phyloP scores from a whole-genome alignment of 2,329 filamentous ascomycete species.

The Neoascochyta sp. region DNA sequence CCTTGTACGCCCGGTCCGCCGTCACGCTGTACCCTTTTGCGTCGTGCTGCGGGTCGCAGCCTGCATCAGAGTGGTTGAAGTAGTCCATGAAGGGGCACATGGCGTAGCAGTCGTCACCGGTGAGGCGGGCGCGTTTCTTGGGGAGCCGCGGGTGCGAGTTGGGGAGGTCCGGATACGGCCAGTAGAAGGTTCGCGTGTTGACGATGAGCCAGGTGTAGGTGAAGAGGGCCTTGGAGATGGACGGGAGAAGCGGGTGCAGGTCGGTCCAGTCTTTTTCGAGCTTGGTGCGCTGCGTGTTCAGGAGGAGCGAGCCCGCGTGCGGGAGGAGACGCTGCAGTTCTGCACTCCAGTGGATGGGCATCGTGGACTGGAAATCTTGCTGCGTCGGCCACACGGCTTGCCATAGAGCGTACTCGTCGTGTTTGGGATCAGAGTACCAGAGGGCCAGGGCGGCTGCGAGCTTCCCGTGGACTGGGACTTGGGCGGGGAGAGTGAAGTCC shows the following conservation, averaged over 20 bases:
- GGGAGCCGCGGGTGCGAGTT: slow-evolving; percentile 40
- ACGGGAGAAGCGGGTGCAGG: slow-evolving; percentile 44
- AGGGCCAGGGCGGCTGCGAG: slow-evolving; percentile 66
- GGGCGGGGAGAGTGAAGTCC: slow-evolving; percentile 48
- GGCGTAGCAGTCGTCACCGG: slow-evolving; percentile 59
- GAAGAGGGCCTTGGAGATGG: slow-evolving; percentile 44
- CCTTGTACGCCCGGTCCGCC: slow-evolving; percentile 49
- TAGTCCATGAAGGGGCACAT: slow-evolving; percentile 71
- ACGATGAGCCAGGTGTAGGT: slow-evolving; percentile 59
- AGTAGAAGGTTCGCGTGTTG: slow-evolving; percentile 60
- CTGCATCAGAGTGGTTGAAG: slow-evolving; percentile 56
- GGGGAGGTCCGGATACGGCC: slow-evolving; percentile 43
- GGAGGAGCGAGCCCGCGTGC: slow-evolving; percentile 39
- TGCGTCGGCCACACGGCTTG: slow-evolving; percentile 62
- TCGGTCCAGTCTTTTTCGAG: slow-evolving; percentile 50
- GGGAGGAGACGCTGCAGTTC: slow-evolving; percentile 42
- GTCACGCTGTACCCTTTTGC: slow-evolving; percentile 53
- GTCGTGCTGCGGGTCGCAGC: slow-evolving; percentile 53
- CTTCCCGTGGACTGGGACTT: slow-evolving; percentile 64
- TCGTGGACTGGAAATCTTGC: slow-evolving; percentile 55
- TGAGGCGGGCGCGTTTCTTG: slow-evolving; percentile 41
- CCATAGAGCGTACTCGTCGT: slow-evolving; percentile 55
- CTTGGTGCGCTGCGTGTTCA: slow-evolving; percentile 55
- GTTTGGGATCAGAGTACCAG: slow-evolving; percentile 32
- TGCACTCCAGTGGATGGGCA: slow-evolving; percentile 56